These are phyloP conservation scores for Acephala macrosclerotiorum DNA, from an alignment of 2,329 filamentous ascomycete genomes.

Conservation along the genomic window DNA sequence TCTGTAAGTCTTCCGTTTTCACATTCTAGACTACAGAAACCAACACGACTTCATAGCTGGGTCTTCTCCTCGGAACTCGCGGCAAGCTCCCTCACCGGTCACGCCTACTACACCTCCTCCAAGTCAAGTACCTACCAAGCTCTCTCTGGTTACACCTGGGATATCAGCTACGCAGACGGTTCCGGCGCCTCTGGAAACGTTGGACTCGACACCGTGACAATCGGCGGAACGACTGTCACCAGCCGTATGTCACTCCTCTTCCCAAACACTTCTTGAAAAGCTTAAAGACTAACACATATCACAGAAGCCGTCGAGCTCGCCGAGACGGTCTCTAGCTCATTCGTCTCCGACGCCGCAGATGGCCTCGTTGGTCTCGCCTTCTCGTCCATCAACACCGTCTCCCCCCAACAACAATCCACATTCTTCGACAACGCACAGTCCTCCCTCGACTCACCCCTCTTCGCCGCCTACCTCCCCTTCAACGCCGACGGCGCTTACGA, in stretches of 20 bases:
- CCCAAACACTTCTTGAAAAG: too few relatives aligned
- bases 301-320: conserved; percentile 43
- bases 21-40: not conserved
- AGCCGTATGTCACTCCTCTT: conserved; percentile 23
- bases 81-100: conserved; percentile 26
- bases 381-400: conserved; percentile 43
- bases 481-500: conserved; percentile 57
- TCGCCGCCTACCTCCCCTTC: conserved; percentile 61
- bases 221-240: conserved; percentile 43
- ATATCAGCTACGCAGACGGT: conserved; percentile 46
- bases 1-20: conserved; percentile 36
- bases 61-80: conserved; percentile 42
- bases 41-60: conserved; percentile 35
- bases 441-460: conserved; percentile 51
- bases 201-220: conserved; percentile 44
- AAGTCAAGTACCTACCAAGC: conserved; percentile 37
- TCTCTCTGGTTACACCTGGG: conserved; percentile 40
- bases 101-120: conserved; percentile 36
- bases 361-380: conserved; percentile 68
- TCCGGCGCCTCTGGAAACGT: conserved; percentile 43
- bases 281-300: too few relatives aligned
- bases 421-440: conserved; percentile 44
- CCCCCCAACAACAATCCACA: conserved; percentile 37
- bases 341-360: conserved; percentile 49
- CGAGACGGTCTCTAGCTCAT: conserved; percentile 39